A percentile compares a stretch with the other conserved stretches of the same genome.
These are phyloP conservation scores for Fusarium sp. DNA, from an alignment of 2,329 filamentous ascomycete species.

Conservation along the genomic window DNA sequence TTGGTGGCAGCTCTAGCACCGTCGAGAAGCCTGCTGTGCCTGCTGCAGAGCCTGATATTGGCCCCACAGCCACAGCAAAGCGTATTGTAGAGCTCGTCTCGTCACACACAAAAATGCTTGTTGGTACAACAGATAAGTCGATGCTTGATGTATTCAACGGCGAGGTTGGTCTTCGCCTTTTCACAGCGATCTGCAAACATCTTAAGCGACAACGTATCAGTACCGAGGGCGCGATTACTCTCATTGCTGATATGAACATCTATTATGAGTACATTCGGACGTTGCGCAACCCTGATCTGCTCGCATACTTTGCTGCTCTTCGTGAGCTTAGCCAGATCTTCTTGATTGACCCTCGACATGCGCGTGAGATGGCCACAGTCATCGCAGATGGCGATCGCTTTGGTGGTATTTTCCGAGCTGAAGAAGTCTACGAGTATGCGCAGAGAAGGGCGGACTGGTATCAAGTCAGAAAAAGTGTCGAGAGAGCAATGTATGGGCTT, in stretches of 20 bases:
- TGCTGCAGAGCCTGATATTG: slow-evolving; percentile 57
- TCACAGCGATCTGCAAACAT: slow-evolving; percentile 94
- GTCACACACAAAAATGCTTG: slow-evolving; percentile 90
- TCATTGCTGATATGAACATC: slow-evolving; percentile 96
- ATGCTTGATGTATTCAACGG: slow-evolving; percentile 99
- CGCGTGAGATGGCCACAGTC: slow-evolving; percentile 93
- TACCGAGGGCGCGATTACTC: slow-evolving; percentile 86
- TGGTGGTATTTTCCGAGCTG: slow-evolving; percentile 89
- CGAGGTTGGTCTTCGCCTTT: slow-evolving; percentile 93
- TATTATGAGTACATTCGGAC: slow-evolving; percentile 87
- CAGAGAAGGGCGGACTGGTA: slow-evolving; percentile 96
- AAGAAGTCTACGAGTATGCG: slow-evolving; percentile 98
- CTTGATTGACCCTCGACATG: slow-evolving; percentile 82
- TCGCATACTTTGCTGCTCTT: slow-evolving; percentile 90
- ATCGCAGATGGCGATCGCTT: slow-evolving; percentile 94
- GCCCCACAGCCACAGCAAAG: slow-evolving; percentile 80
- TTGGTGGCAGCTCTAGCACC: slow-evolving; percentile 29
- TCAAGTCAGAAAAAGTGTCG: slow-evolving; percentile 84
- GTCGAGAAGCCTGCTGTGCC: slow-evolving; percentile 40
- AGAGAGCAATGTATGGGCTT: slow-evolving; percentile 96
- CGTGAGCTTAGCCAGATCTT: slow-evolving; percentile 96
- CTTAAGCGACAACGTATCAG: slow-evolving; percentile 94
- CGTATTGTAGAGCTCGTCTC: slow-evolving; percentile 87
- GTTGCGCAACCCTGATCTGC: slow-evolving; percentile 82
- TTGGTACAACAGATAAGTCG: slow-evolving; percentile 95